Evolutionary conservation across 805 yeast species (phyloP), one percentile per base, ranked within the genome.

Genomic region (Metschnikowia gruessii): DNA sequence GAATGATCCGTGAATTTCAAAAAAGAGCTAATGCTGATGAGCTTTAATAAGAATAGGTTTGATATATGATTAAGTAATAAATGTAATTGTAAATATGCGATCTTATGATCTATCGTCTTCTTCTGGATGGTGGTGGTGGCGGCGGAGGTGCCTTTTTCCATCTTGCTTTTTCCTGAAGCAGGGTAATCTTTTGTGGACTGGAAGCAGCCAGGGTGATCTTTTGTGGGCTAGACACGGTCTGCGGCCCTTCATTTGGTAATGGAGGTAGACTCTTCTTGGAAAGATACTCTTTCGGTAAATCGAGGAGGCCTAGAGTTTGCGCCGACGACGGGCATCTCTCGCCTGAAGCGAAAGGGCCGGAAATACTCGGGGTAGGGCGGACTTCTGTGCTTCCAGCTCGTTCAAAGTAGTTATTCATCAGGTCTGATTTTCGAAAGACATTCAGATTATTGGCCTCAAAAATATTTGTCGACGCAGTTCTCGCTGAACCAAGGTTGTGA

Each of bases 141-240:
- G 75, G 75, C 4, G 74, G 72, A 1, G 76, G 74, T 1, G 74
- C 66, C 42, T 58, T 63, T 47, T 69, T 69, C 41, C 45, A 60
- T 40, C 56, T 48, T 12, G 72, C 70, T 43, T 69, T 70, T 31
- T 37, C 59, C 46, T 40, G 45, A 2, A 43, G 46, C 33, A 36
- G 44, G 29, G 48, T 22, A 28, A 30, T 21, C 31, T 21, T 37
- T 30, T 19, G 36, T 29, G 36, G 8, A n/a, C 26, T 10, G 15
- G 30, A 11, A 5, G 13, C 18, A 50, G 48, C 7, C 44, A 21
- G 7, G n/a, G n/a, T n/a, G 29, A 31, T 19, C 30, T 19, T 37
- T 29, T 19, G 35, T 29, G 35, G 7, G 12, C 24, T 10, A 18
- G 29, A 11, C 13, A 11, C 17, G 49, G 48, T 8, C 43, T 38